Percentiles rank a stretch among this genome's conserved stretches.
Evolutionary conservation across 2,329 filamentous ascomycete species (phyloP).

Genomic region (Colletotrichum eleusines): DNA sequence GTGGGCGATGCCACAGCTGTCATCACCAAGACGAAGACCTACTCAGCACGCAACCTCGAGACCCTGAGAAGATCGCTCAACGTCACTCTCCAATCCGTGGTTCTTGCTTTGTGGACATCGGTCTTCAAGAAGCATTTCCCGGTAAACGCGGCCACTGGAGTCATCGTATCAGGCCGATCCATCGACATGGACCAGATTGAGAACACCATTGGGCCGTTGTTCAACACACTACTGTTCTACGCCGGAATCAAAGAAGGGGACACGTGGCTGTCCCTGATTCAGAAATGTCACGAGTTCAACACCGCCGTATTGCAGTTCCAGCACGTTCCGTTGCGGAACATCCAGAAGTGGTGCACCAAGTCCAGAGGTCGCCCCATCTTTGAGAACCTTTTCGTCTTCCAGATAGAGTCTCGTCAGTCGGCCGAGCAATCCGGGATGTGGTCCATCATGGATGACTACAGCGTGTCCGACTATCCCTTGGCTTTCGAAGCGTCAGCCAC

Average conservation of each 20-base stretch:
- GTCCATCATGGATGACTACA: slow-evolving; percentile 61
- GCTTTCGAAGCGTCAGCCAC: slow-evolving; percentile 78
- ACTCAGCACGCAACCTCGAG: slow-evolving; percentile 56
- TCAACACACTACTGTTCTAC: slow-evolving; percentile 88
- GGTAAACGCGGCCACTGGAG: slow-evolving; percentile 70
- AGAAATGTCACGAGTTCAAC: slow-evolving; percentile 78
- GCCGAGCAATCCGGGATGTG: slow-evolving; percentile 60
- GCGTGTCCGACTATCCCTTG: slow-evolving; percentile 77
- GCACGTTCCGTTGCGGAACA: slow-evolving; percentile 81
- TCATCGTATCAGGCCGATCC: slow-evolving; percentile 83
- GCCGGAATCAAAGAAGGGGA: slow-evolving; percentile 57
- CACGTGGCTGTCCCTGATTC: slow-evolving; percentile 72
- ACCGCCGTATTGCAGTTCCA: slow-evolving; percentile 77
- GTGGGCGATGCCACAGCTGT: slow-evolving; percentile 30
- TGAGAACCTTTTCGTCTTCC: slow-evolving; percentile 86
- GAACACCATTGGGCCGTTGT: slow-evolving; percentile 81
- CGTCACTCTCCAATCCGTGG: slow-evolving; percentile 82
- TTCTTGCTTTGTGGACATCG: slow-evolving; percentile 80
- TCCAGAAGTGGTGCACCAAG: slow-evolving; percentile 79
- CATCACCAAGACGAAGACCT: slow-evolving; percentile 26
- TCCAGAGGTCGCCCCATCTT: slow-evolving; percentile 72
- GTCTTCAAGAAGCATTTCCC: slow-evolving; percentile 67
- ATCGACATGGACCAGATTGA: slow-evolving; percentile 76
- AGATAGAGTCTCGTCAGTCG: slow-evolving; percentile 56
- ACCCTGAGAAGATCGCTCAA: slow-evolving; percentile 68